These are phyloP conservation scores for Phoma sp. DNA, from an alignment of 2,329 filamentous ascomycete genomes.

Conservation along the genomic window DNA sequence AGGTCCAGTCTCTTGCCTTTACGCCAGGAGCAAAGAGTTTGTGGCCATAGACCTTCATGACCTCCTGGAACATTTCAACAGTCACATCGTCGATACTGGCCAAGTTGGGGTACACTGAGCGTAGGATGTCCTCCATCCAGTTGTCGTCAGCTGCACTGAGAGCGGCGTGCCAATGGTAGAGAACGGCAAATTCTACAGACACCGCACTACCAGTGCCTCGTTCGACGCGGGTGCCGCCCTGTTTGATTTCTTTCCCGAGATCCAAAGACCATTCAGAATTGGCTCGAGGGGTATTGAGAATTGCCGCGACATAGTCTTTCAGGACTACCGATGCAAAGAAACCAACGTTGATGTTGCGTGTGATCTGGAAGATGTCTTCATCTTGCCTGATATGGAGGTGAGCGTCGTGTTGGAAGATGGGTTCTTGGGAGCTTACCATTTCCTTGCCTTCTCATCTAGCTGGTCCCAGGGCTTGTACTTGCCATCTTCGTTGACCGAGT, in stretches of 20 bases:
- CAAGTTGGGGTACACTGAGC: constrained; percentile 35
- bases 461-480: constrained; percentile 76
- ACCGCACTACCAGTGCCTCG: constrained; percentile 79
- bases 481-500: constrained; percentile 80
- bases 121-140: constrained; percentile 70
- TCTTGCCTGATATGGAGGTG: constrained; percentile 33
- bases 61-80: constrained; percentile 48
- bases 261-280: constrained; percentile 83
- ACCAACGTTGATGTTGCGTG: constrained; percentile 59
- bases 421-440: constrained; percentile 40
- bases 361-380: constrained; percentile 60
- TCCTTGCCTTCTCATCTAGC: constrained; percentile 51
- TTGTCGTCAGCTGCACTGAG: constrained; percentile 75
- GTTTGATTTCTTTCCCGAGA: constrained; percentile 66
- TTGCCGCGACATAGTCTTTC: constrained; percentile 79
- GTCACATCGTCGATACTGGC: constrained; percentile 35
- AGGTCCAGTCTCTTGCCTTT: constrained; percentile 72
- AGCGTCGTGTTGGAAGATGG: constrained; percentile 41
- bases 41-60: constrained; percentile 46
- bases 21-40: constrained; percentile 61
- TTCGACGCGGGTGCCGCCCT: constrained; percentile 63
- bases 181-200: constrained; percentile 85
- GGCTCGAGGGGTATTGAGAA: constrained; percentile 72
- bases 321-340: constrained; percentile 69
- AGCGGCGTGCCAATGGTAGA: constrained; percentile 85